Conservation (phyloP, 1,284 basidiomycete species). For the Cutaneotrichosporon sp. region DNA sequence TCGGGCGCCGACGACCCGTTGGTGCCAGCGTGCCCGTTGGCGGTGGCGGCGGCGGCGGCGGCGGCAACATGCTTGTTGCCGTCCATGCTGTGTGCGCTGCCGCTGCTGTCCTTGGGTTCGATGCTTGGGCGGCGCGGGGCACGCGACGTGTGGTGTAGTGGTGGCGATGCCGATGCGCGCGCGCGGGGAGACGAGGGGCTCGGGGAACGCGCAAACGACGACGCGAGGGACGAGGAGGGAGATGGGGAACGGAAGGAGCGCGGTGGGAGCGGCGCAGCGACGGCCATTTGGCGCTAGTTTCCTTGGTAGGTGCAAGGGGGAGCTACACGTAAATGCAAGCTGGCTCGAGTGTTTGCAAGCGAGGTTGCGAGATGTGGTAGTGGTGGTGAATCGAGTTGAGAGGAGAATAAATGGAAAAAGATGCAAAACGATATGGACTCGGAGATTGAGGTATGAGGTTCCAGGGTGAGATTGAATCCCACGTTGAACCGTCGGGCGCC, state of each 20-base stretch:
- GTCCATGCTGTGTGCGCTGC: slow-evolving; percentile 4
- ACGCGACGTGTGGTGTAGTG: slow-evolving; percentile 8
- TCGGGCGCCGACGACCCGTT: slow-evolving; percentile 1
- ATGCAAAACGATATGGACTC: too few species aligned
- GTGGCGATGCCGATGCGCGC: slow-evolving; percentile 10
- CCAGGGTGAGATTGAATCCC: too few species aligned
- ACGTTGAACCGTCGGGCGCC: too few species aligned
- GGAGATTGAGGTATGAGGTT: too few species aligned
- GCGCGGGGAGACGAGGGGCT: slow-evolving; percentile 9
- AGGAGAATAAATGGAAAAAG: too few species aligned
- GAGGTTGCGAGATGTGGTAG: too few species aligned
- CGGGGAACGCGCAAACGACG: slow-evolving; percentile 1
- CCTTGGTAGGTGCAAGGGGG: too few species aligned
- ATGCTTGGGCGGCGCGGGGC: slow-evolving; percentile 7
- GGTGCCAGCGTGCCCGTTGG: slow-evolving; percentile 2
- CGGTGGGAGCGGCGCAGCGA: slow-evolving; percentile 5
- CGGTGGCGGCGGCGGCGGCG: neutral
- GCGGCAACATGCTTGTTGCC: neutral
- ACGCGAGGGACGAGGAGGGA: slow-evolving; percentile 2
- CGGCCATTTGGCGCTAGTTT: slow-evolving; percentile 8
- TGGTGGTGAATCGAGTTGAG: too few species aligned
- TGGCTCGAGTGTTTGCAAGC: too few species aligned
- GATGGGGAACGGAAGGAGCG: slow-evolving; percentile 1
- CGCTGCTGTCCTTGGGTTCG: slow-evolving; percentile 2
- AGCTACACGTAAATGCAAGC: too few species aligned